These are phyloP conservation scores for Intubia oerlemansii DNA, from an alignment of 2,329 filamentous ascomycete genomes.

Conservation along the genomic window DNA sequence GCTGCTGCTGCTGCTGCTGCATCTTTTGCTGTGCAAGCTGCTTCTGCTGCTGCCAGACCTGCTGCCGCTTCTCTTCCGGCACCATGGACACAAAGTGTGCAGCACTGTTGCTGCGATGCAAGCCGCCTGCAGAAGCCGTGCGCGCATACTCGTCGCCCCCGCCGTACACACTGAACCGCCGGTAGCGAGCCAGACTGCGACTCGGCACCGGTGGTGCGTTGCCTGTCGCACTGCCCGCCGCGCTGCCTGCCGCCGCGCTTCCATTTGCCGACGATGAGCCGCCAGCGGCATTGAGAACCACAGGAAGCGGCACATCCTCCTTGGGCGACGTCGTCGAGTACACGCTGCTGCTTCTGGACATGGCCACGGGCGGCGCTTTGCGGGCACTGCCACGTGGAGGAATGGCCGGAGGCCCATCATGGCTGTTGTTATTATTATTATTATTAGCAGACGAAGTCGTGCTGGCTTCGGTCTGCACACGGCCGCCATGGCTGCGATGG, in stretches of 20 bases:
- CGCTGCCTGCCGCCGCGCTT: too few species aligned
- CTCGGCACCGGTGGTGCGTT: constrained; percentile 1
- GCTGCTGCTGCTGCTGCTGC: background rate
- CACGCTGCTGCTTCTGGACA: constrained; percentile 5
- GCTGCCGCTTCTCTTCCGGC: background rate
- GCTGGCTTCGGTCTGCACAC: constrained; percentile 3
- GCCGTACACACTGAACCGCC: constrained; percentile 7
- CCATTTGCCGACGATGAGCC: too few species aligned
- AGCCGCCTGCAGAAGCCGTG: background rate
- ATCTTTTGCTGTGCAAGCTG: background rate
- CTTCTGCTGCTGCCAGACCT: background rate
- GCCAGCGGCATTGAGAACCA: too few species aligned
- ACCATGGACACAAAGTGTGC: background rate
- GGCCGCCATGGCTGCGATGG: background rate
- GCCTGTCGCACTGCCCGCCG: too few species aligned
- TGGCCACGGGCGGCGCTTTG: background rate
- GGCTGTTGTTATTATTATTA: too few species aligned
- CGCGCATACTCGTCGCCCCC: constrained; percentile 5
- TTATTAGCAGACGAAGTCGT: too few species aligned
- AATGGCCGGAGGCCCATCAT: constrained; percentile 2
- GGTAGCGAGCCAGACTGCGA: constrained; percentile 3
- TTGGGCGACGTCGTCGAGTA: constrained; percentile 2
- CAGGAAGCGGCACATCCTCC: constrained; percentile 1
- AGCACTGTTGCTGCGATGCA: background rate
- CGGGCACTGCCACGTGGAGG: constrained; percentile 1